Percentiles rank a stretch among this genome's conserved stretches.
Evolutionary conservation across 2,329 filamentous ascomycete species (phyloP).

Genomic region (Sarocladium strictum): DNA sequence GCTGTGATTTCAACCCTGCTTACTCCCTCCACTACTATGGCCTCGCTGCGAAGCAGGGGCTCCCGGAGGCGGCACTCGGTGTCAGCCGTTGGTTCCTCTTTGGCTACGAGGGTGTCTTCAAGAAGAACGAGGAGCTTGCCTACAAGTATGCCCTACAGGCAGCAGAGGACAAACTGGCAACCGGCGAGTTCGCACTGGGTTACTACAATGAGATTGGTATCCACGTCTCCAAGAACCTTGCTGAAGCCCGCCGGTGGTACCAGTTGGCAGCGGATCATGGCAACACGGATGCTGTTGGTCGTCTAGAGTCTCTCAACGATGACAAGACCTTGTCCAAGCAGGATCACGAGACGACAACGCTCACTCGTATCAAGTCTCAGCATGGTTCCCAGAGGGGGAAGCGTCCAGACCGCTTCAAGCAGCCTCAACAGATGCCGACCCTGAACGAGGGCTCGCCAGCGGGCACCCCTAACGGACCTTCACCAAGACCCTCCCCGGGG

Average conservation of each 20-base stretch:
- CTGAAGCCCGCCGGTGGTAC: conserved; percentile 85
- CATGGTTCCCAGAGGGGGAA: conserved; percentile 63
- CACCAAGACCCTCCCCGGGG: conserved; percentile 35
- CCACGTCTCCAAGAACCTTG: conserved; percentile 74
- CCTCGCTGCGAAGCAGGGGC: conserved; percentile 83
- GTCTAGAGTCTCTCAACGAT: conserved; percentile 78
- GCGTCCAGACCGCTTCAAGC: conserved; percentile 54
- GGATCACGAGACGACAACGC: conserved; percentile 88
- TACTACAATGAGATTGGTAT: conserved; percentile 98
- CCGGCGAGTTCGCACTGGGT: conserved; percentile 92
- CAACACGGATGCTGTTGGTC: conserved; percentile 78
- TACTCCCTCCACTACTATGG: conserved; percentile 94
- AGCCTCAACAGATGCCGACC: conserved; percentile 42
- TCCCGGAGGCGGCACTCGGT: conserved; percentile 88
- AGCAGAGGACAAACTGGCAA: conserved; percentile 73
- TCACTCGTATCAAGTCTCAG: conserved; percentile 79
- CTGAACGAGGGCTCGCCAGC: conserved; percentile 35
- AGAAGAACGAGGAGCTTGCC: conserved; percentile 92
- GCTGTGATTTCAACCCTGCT: conserved; percentile 90
- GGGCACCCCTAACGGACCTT: conserved; percentile 21
- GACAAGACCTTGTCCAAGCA: conserved; percentile 80
- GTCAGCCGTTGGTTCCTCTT: conserved; percentile 99
- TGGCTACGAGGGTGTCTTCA: conserved; percentile 84
- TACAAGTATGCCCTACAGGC: conserved; percentile 88
- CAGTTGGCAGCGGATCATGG: conserved; percentile 81